A percentile compares a stretch with the other conserved stretches of the same genome.
phyloP scores from a whole-genome alignment of 257 asterid species.

The Anisodus tanguticus region DNA sequence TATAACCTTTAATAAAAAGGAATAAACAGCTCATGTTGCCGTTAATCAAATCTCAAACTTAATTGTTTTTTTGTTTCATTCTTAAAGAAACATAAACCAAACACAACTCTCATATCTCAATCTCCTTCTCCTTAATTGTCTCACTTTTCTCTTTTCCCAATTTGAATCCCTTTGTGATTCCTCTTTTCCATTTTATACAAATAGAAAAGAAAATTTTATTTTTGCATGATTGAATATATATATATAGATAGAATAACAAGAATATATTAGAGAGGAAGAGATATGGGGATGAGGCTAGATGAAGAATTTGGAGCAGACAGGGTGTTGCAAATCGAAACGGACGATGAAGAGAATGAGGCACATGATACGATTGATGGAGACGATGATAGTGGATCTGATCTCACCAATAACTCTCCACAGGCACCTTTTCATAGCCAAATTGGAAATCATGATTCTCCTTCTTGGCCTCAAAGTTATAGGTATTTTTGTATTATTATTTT shows the following conservation, averaged over 20 bases:
- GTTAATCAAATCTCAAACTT: no score
- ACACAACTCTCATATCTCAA: no score
- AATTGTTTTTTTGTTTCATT: no score
- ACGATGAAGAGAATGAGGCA: constrained; percentile 79
- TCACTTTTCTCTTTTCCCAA: no score
- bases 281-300: constrained; percentile 58
- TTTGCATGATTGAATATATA: no score
- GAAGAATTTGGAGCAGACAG: constrained; percentile 72
- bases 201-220: no score
- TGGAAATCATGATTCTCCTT: constrained; percentile 30
- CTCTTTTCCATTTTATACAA: no score
- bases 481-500: background rate
- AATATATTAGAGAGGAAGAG: background rate
- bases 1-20: no score
- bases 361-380: constrained; percentile 49
- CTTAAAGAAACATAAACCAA: no score
- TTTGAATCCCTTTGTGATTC: no score
- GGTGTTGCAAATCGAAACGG: constrained; percentile 66
- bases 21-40: no score
- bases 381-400: constrained; percentile 68
- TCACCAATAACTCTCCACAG: constrained; percentile 35
- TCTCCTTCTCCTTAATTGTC: no score
- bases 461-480: constrained; percentile 94
- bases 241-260: background rate
- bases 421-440: constrained; percentile 30